Evolutionary conservation across 2,329 filamentous ascomycete species (phyloP).

Genomic region (Dactylellina haptotyla): DNA sequence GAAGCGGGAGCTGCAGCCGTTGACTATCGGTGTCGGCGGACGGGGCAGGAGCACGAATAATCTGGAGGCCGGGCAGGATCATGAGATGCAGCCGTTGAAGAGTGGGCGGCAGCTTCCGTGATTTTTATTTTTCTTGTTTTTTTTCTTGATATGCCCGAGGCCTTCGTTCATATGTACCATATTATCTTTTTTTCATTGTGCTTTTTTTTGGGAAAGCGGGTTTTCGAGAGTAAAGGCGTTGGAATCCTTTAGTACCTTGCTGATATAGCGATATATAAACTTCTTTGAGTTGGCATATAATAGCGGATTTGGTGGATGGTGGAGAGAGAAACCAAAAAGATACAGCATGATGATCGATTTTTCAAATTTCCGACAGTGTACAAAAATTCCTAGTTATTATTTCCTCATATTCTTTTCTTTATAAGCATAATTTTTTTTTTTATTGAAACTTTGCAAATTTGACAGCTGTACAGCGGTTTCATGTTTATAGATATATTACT

Average conservation of each 20-base stretch:
- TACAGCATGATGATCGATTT: too few relatives aligned
- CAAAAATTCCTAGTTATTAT: too few relatives aligned
- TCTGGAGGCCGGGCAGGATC: conserved; percentile 7
- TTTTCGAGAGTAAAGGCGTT: background rate
- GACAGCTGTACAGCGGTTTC: too few relatives aligned
- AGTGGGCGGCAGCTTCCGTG: conserved; percentile 20
- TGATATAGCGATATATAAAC: background rate
- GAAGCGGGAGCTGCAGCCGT: conserved; percentile 87
- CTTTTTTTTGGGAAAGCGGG: background rate
- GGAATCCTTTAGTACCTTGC: background rate
- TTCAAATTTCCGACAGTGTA: too few relatives aligned
- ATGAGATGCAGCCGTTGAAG: conserved; percentile 54
- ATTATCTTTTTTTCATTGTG: background rate
- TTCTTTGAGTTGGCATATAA: background rate
- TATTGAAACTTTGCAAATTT: too few relatives aligned
- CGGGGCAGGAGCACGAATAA: conserved; percentile 8
- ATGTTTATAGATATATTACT: too few relatives aligned
- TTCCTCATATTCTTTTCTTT: too few relatives aligned
- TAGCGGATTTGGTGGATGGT: background rate
- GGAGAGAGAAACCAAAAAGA: too few relatives aligned
- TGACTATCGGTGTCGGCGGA: conserved; percentile 67
- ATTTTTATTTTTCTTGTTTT: conserved; percentile 5
- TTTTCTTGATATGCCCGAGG: background rate
- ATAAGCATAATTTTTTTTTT: too few relatives aligned
- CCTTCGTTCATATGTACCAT: background rate